Evolutionary conservation across 2,329 filamentous ascomycete species (phyloP), one percentile per base, ranked within the genome.

Genomic region (Venturia carpophila): DNA sequence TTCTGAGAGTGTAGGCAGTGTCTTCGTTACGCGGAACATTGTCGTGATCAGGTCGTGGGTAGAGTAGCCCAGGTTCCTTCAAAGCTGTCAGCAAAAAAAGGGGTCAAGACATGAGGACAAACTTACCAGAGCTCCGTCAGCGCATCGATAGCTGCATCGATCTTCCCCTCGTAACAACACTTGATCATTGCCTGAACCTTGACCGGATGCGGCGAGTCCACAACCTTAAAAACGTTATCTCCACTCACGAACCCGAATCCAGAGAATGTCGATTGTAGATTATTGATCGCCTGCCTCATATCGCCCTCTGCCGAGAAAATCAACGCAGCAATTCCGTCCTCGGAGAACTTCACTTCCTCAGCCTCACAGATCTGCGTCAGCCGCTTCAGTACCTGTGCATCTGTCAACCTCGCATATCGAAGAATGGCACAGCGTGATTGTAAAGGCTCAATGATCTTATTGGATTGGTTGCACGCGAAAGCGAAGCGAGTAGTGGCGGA

Each of bases 111-210:
- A 45, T 30, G 3, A 21, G 37, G 45, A 39, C 11, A n/a, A 42
- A 72, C 77, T 69, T 75, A 84, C 93, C 94, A 99, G 52, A 99
- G 82, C 79, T 97, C 94, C 70, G 91, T 90, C 69, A 99, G 78
- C 4, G 84, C 86, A 70, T 96, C 91, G 66, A 99, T 79, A 1
- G 94, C 94, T 66, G 87, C 86, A 75, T 97, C 92, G 27, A 99
- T 84, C 70, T 93, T 92, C 64, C 90, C 89, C 75, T 97, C 92
- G 77, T 94, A 91, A 78, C 94, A 97, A 1, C 91, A 91, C 81
- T 96, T 97, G 72, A 99, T 87, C 92, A 99, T 97, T 21, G 91
- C 92, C 80, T 99, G 94, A 34, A 99, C 91, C 77, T 97, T 97
- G 79, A 97, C 92, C 1, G 94, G 94, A 78, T 99, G 94, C 66